A percentile compares a stretch with the other conserved stretches of the same genome.
Conservation (phyloP, 371 early-diverging fungal genomes). For the Rhizoclosmatium hyalinum region DNA sequence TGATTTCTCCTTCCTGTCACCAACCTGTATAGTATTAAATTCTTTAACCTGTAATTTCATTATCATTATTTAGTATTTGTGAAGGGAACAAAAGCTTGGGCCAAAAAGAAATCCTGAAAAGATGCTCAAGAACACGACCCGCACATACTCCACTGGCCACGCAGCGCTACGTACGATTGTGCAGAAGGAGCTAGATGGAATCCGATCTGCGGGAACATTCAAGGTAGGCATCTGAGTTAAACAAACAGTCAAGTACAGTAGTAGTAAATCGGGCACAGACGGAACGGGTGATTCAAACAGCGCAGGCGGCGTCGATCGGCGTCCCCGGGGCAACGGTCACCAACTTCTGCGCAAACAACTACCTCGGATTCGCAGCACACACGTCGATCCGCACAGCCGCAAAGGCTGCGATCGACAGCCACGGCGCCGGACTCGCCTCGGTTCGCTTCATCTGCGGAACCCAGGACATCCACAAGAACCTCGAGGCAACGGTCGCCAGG, state of each 20-base stretch:
- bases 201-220: constrained; percentile 24
- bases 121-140: background rate
- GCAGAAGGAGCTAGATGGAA: constrained; percentile 1
- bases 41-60: no score
- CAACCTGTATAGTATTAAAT: no score
- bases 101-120: background rate
- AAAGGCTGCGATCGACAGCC: constrained; percentile 19
- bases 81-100: background rate
- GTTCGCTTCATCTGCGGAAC: constrained; percentile 31
- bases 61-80: no score
- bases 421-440: constrained; percentile 16
- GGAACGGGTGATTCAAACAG: constrained; percentile 13
- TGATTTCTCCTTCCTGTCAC: no score
- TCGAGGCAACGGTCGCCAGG: constrained; percentile 7
- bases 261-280: constrained; percentile 3
- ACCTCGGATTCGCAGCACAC: constrained; percentile 17
- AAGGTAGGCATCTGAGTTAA: background rate
- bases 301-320: constrained; percentile 1
- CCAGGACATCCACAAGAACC: constrained; percentile 21
- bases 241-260: background rate
- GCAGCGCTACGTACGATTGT: background rate
- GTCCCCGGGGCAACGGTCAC: background rate
- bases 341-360: constrained; percentile 29
- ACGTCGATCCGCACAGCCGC: constrained; percentile 5
- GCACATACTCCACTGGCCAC: constrained; percentile 22